Evolutionary conservation across 2,329 filamentous ascomycete species (phyloP).

Genomic region (Achaetomium macrosporum): DNA sequence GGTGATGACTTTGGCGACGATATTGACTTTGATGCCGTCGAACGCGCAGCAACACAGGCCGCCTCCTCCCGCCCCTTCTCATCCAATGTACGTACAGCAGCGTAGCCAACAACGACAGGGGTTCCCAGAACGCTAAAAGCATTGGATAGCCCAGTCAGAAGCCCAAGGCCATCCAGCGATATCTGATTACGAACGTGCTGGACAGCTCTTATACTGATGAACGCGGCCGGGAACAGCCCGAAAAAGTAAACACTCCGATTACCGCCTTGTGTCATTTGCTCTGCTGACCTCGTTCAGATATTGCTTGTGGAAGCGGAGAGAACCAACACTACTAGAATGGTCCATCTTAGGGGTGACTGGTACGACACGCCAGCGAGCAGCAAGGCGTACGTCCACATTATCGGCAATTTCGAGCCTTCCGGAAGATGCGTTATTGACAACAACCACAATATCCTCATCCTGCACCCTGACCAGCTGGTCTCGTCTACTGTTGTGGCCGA

Average conservation of each 20-base stretch:
- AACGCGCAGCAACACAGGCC: constrained; percentile 67
- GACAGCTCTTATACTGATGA: constrained; percentile 62
- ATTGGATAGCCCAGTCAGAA: constrained; percentile 58
- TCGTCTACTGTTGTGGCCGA: constrained; percentile 96
- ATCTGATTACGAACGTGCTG: constrained; percentile 69
- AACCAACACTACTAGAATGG: constrained; percentile 57
- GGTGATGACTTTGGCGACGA: constrained; percentile 68
- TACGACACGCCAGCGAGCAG: constrained; percentile 68
- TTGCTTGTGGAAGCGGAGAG: constrained; percentile 77
- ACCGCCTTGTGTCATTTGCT: not conserved
- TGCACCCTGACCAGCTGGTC: constrained; percentile 92
- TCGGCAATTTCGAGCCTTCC: constrained; percentile 64
- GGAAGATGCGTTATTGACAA: constrained; percentile 82
- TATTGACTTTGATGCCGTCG: constrained; percentile 70
- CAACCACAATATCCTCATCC: constrained; percentile 72
- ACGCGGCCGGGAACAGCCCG: constrained; percentile 52
- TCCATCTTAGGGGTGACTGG: constrained; percentile 83
- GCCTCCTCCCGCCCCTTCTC: constrained; percentile 31
- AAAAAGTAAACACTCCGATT: constrained; percentile 59
- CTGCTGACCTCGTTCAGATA: constrained; percentile 46
- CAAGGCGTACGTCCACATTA: constrained; percentile 78
- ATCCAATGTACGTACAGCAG: constrained; percentile 48
- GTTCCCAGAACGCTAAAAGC: constrained; percentile 51
- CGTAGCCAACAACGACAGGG: constrained; percentile 26
- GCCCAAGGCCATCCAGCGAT: constrained; percentile 75